Base-by-base conservation (phyloP, 331 rosid genomes). In the Malus hybrid region DNA sequence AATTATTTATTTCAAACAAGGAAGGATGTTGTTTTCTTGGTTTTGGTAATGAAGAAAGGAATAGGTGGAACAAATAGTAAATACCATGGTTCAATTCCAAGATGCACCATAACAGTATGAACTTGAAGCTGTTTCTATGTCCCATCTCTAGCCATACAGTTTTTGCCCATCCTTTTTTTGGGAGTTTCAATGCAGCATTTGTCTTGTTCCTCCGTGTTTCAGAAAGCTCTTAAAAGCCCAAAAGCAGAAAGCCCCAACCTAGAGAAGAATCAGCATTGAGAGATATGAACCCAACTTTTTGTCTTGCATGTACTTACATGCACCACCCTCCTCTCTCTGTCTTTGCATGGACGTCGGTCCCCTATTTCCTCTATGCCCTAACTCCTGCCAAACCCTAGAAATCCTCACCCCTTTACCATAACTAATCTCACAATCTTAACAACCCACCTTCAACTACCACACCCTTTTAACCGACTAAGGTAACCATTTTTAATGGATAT, bases 281-380 rank as follows among this genome's bases (percentile, higher is more conserved):
- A 57, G 68, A 69, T 69, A 82, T 3, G 81, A 82, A 72, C 65
- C 80, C 87, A 50, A 34, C 28, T 70, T 80, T 79, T 92, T 86
- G 86, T 81, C 80, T 79, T 82, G 79, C 90, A 83, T 91, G 90
- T 76, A 84, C 52, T 71, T 79, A 53, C 87, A 77, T 79, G 84
- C 81, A 73, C 30, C 79, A 10, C 44, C 71, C 48, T 77, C 39
- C 56, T 78, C 24, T 6, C 57, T 52, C 20, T 5, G 18, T 16
- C 46, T 76, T 72, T 90, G 87, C 89, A 79, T 77, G 81, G 65
- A 68, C 4, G 71, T 66, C 73, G 86, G 93, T 79, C 83, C 89
- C 89, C 64, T 75, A 79, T 78, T 68, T 29, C 9, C 65, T 6
- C 56, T 14, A 1, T 10, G 14, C 76, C 74, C 73, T 58, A 60